These are phyloP conservation scores for Coemansia sp. DNA, from an alignment of 192 early-diverging fungal genomes.

Conservation along the genomic window DNA sequence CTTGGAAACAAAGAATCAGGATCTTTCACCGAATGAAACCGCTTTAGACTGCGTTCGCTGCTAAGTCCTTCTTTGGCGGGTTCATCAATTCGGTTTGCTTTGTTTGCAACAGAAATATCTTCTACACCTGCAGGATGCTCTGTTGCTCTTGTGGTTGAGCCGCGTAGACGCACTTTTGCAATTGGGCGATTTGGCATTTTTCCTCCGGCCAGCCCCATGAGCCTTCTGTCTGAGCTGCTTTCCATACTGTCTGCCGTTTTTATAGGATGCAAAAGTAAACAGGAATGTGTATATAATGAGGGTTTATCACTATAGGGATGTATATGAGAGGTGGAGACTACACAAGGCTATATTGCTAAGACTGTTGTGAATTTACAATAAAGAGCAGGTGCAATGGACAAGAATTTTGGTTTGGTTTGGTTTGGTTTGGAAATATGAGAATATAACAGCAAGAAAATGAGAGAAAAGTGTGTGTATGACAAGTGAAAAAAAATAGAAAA, in stretches of 20 bases:
- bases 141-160: not conserved
- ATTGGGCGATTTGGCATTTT: not conserved
- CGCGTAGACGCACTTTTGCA: not conserved
- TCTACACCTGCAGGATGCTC: not conserved
- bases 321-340: too few relatives aligned
- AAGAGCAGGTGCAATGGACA: not conserved
- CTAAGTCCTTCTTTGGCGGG: not conserved
- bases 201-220: not conserved
- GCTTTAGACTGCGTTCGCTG: conserved; percentile 14
- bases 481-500: not conserved
- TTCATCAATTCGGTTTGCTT: not conserved
- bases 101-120: not conserved
- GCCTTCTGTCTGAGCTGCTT: not conserved
- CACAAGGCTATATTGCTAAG: not conserved
- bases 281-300: not conserved
- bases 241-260: not conserved
- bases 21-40: conserved; percentile 21
- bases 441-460: not conserved
- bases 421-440: not conserved
- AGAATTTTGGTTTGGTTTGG: too few relatives aligned
- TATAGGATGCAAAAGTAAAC: not conserved
- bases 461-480: not conserved
- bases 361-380: not conserved
- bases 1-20: conserved; percentile 4
- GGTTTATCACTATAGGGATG: not conserved